Base-by-base conservation (phyloP, 495 filamentous ascomycete species). In the Penicillium robsamsonii region DNA sequence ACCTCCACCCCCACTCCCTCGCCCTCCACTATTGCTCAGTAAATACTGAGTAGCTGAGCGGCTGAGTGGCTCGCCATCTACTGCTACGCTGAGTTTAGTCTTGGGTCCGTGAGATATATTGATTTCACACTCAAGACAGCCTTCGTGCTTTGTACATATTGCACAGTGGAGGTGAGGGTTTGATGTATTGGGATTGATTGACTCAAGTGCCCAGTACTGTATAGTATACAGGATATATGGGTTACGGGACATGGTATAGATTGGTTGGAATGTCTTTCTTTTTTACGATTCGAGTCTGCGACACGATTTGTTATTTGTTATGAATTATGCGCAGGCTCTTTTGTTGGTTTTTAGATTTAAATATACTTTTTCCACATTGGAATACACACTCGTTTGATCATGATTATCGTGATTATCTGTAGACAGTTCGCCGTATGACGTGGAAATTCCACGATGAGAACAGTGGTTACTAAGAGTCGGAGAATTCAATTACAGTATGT, bases 141-240 rank as follows among this genome's bases (percentile, higher is more conserved):
- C 1, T 37, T 15, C 24, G 24, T 20, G 22, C 31, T 13, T 38
- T 15, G 33, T 37, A 18, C 33, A 40, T 25, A 17, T 22, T 25
- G 33, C 41, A 51, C 49, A 41, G 45, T 18, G 29, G 45, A 31
- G 8, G 29, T 12, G 13, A 29, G 45, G 45, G 17, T 18, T 13
- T 35, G 51, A 54, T 22, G 41, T 54, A 46, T 31, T 46, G 41
- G 42, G 33, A 46, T 37, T 54, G 41, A 33, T 22, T 35, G 30
- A 51, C 35, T 51, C 49, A 51, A 47, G 24, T 54, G 41, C 41
- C 41, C 27, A 13, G 29, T 46, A 54, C 41, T 46, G 42, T 54
- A 46, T 25, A 46, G 1, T 31, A 9, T 46, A 54, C 29, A 46
- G 29, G 17, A 3, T 25, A 43, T 44, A 46, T 46, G 41, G 41